Percentiles rank a stretch among this genome's conserved stretches.
Conservation (phyloP, 2,329 filamentous ascomycete genomes). For the Ceratocystis cacaofunesta region DNA sequence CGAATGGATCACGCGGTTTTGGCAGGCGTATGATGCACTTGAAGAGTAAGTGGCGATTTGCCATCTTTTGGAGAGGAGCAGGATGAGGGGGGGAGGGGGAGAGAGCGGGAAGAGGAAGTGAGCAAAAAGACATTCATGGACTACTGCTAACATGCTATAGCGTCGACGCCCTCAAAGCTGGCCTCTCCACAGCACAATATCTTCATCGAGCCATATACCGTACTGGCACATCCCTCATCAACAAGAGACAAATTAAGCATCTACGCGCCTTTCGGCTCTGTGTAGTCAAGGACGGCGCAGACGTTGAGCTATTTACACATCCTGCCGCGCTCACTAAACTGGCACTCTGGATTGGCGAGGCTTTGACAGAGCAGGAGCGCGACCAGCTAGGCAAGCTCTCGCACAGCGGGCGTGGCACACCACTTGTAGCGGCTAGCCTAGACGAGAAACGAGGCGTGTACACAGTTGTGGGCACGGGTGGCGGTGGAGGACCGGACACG, state of each 20-base stretch:
- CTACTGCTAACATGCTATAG: constrained; percentile 39
- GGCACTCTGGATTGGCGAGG: constrained; percentile 86
- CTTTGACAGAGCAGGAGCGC: constrained; percentile 75
- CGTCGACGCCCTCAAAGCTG: constrained; percentile 59
- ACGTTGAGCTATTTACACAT: constrained; percentile 81
- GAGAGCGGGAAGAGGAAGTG: background rate
- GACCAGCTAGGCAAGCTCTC: constrained; percentile 55
- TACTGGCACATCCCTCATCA: constrained; percentile 78
- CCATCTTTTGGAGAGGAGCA: background rate
- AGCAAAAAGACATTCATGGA: constrained; percentile 22
- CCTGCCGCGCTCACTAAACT: constrained; percentile 86
- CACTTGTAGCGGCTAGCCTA: constrained; percentile 77
- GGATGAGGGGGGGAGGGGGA: constrained; percentile 16
- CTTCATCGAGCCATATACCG: constrained; percentile 85
- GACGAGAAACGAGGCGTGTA: constrained; percentile 81
- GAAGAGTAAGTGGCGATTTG: constrained; percentile 41
- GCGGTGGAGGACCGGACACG: constrained; percentile 62
- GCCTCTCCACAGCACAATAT: constrained; percentile 71
- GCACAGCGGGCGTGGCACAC: constrained; percentile 57
- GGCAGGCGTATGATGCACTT: constrained; percentile 57
- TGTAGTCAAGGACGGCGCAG: constrained; percentile 87
- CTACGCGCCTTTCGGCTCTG: constrained; percentile 87
- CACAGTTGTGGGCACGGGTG: constrained; percentile 81
- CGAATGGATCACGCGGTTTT: constrained; percentile 53
- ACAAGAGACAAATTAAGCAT: constrained; percentile 87